Base-by-base conservation (phyloP, 1,139 yeast genomes). In the Candida sp. region DNA sequence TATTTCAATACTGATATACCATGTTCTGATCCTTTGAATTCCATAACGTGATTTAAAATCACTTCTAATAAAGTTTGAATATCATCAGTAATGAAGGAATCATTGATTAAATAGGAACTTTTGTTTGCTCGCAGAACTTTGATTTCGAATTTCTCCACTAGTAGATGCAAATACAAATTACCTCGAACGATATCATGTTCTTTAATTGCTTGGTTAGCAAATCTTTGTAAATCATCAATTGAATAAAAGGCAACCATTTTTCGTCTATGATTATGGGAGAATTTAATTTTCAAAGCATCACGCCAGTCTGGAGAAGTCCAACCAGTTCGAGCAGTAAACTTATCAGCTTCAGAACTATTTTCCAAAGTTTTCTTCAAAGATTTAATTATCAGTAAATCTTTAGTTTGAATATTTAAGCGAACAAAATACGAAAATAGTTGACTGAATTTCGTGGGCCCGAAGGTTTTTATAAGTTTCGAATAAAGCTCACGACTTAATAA, bases 241-340 rank as follows among this genome's bases (percentile, higher is more conserved):
- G 66, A 46, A 43, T 61, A 66, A 50, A 66, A 73, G 6, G 55
- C 44, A 8, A 61, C 48, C 68, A 73, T 68, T 46, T 59, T 63
- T 35, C 48, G 41, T 32, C 56, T 55, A 22, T 66, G 68, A 4
- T 5, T 35, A n/a, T 47, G 49, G 4, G 40, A 40, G 3, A 48
- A 55, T 5, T 46, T 42, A 1, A 53, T 49, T 27, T 51, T 50
- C 19, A 58, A 52, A 1, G 66, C 58, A 44, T 70, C 61, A 44
- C 68, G 73, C 75, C 75, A 71, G 44, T 59, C 62, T 1, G 75
- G 66, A 33, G 61, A 52, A 4, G 65, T 41, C 46, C 60, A 53
- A 0, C 79, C 79, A 1, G 77, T 71, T 41, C 72, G 53, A 4
- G 64, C 63, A 3, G 70, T 57, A 44, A 63, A 67, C 38, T 58